Percentiles rank a stretch among this genome's conserved stretches.
phyloP scores from a whole-genome alignment of 768 basidiomycete species.

The Naganishia randhawae region DNA sequence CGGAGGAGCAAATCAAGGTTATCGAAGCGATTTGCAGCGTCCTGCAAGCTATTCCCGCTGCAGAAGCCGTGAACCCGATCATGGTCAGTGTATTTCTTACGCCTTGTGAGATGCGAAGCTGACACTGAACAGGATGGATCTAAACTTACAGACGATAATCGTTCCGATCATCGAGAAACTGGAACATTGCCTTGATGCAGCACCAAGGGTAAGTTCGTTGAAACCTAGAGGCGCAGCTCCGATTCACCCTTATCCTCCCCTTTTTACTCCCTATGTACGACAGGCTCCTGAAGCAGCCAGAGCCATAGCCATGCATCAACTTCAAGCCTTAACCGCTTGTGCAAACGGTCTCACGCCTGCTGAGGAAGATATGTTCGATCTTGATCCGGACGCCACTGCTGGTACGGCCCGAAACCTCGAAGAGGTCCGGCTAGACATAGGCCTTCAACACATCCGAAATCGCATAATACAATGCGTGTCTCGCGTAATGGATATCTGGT shows the following conservation, averaged over 20 bases:
- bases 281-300: conserved; percentile 66
- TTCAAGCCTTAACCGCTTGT: conserved; percentile 77
- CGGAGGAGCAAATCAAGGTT: conserved; percentile 75
- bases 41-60: conserved; percentile 78
- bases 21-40: conserved; percentile 89
- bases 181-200: conserved; percentile 44
- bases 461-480: conserved; percentile 62
- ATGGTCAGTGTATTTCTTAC: conserved; percentile 56
- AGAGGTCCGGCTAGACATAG: conserved; percentile 62
- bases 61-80: conserved; percentile 71
- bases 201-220: conserved; percentile 6
- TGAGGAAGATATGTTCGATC: conserved; percentile 63
- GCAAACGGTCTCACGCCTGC: conserved; percentile 80
- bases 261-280: background rate
- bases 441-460: conserved; percentile 57
- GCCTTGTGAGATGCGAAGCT: too few relatives aligned
- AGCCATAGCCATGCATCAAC: conserved; percentile 62
- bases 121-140: too few relatives aligned
- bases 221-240: background rate
- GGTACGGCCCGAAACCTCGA: conserved; percentile 55
- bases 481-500: conserved; percentile 69
- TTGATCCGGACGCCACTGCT: conserved; percentile 59
- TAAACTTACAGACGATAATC: conserved; percentile 63
- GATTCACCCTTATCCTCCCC: background rate
- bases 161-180: conserved; percentile 70